phyloP scores from a whole-genome alignment of 306 rosid species.

The Fragaria nilgerrensis region DNA sequence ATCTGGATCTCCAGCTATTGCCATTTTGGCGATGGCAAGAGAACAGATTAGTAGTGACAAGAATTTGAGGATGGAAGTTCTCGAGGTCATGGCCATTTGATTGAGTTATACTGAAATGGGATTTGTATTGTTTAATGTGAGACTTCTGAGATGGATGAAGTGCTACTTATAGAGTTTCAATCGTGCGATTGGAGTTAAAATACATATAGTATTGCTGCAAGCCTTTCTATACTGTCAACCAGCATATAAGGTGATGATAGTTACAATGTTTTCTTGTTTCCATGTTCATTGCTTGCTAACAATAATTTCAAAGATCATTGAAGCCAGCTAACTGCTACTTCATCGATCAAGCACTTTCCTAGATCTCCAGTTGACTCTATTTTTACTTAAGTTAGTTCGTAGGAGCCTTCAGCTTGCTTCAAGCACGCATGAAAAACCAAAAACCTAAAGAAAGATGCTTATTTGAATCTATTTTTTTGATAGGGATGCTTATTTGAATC shows the following conservation, averaged over 20 bases:
- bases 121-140: neutral
- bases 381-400: too few relatives aligned
- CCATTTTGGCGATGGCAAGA: slow-evolving; percentile 18
- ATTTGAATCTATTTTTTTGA: too few relatives aligned
- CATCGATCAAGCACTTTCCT: neutral
- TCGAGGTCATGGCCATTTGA: slow-evolving; percentile 13
- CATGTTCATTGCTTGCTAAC: neutral
- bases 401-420: too few relatives aligned
- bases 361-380: too few relatives aligned
- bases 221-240: neutral
- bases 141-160: neutral
- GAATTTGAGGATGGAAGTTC: slow-evolving; percentile 5
- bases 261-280: neutral
- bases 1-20: slow-evolving; percentile 37
- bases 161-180: neutral
- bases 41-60: slow-evolving; percentile 24
- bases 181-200: neutral
- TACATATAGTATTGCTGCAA: neutral
- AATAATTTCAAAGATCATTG: neutral
- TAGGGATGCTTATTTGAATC: too few relatives aligned
- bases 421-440: too few relatives aligned
- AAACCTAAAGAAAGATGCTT: too few relatives aligned
- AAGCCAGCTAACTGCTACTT: neutral
- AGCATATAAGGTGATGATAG: neutral
- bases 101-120: neutral